These are phyloP conservation scores for Pueraria montana DNA, from an alignment of 306 rosid species.

Conservation along the genomic window DNA sequence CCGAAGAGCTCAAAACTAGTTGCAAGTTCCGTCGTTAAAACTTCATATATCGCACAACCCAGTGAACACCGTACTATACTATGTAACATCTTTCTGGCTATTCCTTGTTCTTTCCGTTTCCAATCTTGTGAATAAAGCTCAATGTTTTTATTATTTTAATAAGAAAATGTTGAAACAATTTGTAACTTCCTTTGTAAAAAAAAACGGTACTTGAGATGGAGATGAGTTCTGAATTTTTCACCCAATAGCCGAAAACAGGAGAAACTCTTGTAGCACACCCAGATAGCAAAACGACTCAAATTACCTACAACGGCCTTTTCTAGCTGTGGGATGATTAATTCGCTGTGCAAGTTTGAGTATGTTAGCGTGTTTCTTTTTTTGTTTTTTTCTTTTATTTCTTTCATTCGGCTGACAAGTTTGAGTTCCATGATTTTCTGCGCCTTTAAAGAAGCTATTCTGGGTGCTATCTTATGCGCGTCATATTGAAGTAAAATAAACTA, in stretches of 20 bases:
- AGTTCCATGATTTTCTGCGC: too few relatives aligned
- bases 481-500: too few relatives aligned
- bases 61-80: neutral
- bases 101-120: neutral
- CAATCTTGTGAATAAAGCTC: neutral
- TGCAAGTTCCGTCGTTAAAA: constrained; percentile 37
- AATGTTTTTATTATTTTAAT: neutral
- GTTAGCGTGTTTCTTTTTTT: neutral
- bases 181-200: neutral
- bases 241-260: neutral
- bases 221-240: neutral
- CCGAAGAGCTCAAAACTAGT: constrained; percentile 50
- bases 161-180: constrained; percentile 9
- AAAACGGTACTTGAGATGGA: neutral
- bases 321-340: neutral
- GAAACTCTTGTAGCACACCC: neutral
- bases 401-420: too few relatives aligned
- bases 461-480: too few relatives aligned
- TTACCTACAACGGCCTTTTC: neutral
- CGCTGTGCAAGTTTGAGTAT: neutral
- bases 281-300: neutral
- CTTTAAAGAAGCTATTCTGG: too few relatives aligned
- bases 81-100: too few relatives aligned
- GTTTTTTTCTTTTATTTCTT: too few relatives aligned
- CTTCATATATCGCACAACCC: neutral